These are phyloP conservation scores for Digitaria exilis DNA, from an alignment of 202 grass and related monocot genomes.

Conservation along the genomic window DNA sequence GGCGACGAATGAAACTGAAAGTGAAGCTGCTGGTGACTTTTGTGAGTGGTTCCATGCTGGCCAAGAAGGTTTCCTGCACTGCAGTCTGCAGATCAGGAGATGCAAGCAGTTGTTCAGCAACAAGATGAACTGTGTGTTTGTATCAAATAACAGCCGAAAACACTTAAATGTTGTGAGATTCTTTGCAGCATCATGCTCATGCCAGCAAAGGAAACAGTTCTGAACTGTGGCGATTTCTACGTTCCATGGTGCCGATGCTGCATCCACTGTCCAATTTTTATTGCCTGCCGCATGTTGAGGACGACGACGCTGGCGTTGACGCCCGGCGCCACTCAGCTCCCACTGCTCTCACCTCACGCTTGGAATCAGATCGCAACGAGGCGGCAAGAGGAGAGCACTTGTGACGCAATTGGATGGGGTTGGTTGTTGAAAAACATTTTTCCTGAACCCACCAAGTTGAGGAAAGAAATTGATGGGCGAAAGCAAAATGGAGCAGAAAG, in stretches of 20 bases:
- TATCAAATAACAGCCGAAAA: not conserved
- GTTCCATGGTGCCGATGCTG: slow-evolving; percentile 3
- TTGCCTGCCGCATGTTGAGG: not conserved
- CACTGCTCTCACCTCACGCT: not conserved
- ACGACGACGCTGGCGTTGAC: slow-evolving; percentile 23
- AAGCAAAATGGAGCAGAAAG: not conserved
- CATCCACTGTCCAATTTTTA: slow-evolving; percentile 5
- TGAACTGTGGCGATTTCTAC: slow-evolving; percentile 6
- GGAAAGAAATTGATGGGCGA: not conserved
- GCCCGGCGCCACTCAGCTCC: not conserved
- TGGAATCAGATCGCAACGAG: slow-evolving; percentile 6
- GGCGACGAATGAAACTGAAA: not conserved
- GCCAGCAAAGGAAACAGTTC: slow-evolving; percentile 1
- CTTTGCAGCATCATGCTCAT: not conserved
- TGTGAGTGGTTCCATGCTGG: not conserved
- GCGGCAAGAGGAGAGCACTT: not conserved
- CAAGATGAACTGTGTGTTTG: not conserved
- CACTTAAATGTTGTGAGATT: not conserved
- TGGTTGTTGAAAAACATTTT: not conserved
- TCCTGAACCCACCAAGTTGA: not conserved
- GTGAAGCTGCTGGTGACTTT: not conserved
- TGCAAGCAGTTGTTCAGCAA: not conserved
- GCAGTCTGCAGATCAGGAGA: not conserved
- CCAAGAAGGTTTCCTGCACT: not conserved
- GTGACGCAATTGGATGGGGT: not conserved